phyloP scores from a whole-genome alignment of 2,329 filamentous ascomycete species.

The Microsporum ferrugineum region DNA sequence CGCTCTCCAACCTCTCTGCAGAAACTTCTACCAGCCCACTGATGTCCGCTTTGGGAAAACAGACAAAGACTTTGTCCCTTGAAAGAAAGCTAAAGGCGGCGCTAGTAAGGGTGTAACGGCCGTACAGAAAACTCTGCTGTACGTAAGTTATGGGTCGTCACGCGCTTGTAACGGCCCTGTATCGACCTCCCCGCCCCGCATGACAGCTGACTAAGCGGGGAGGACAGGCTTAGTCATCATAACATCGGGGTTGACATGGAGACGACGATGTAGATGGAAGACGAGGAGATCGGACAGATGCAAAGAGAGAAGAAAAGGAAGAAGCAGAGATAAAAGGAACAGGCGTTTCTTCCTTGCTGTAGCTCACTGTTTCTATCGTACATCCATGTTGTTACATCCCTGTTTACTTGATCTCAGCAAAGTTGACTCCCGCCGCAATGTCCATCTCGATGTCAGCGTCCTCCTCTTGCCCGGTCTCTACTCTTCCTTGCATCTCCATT shows the following conservation, averaged over 20 bases:
- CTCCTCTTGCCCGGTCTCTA: background rate
- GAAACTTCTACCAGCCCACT: background rate
- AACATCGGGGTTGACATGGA: background rate
- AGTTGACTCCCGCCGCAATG: background rate
- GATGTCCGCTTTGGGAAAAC: background rate
- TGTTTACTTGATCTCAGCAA: background rate
- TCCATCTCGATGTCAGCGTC: background rate
- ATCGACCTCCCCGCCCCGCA: background rate
- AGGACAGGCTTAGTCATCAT: background rate
- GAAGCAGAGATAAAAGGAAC: too few relatives aligned
- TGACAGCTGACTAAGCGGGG: background rate
- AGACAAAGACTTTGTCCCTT: constrained; percentile 1
- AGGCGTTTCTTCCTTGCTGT: too few relatives aligned
- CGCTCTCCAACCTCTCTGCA: background rate
- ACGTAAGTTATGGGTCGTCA: background rate
- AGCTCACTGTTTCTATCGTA: background rate
- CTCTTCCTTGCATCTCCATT: background rate
- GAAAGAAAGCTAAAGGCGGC: background rate
- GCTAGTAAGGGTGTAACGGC: background rate
- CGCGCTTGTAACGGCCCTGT: background rate
- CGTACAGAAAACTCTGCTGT: background rate
- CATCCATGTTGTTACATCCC: background rate
- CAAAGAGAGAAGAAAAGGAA: background rate
- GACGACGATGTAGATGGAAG: background rate
- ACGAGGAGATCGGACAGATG: background rate